Base-by-base conservation (phyloP, 306 rosid species). In the Erythrophleum fordii region DNA sequence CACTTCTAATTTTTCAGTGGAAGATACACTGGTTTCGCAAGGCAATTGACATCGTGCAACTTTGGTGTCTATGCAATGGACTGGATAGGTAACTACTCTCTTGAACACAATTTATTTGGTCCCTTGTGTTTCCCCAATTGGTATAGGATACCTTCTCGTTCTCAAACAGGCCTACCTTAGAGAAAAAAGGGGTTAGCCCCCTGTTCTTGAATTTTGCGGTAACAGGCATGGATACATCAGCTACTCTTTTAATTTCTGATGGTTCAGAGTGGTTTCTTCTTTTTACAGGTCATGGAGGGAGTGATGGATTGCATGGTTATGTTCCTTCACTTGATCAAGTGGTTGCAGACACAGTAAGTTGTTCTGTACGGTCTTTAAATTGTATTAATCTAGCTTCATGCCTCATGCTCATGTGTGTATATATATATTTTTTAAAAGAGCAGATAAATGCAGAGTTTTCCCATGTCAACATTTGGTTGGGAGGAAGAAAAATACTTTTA, bases 321-420 rank as follows among this genome's bases (percentile, higher is more conserved):
- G 98, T 95, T 76, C 98, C 98, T 53, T 92, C 98, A 61, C 97
- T 95, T 80, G 98, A 95, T 83, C 92, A 91, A 52, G 98, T 95
- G 51, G 97, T 95, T 75, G 98, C 95, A 51, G 98, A 95, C 84
- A 91, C 94, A 18, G 98, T 95, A 88, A 77, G 97, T 86, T 81
- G 51, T 45, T 45, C 17, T 45, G 13, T 45, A 45, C 51, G 1
- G 16, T 45, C 73, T 72, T 18, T 8, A 6, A 37, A 62, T 53
- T 41, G 58, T 52, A 29, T 56, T 67, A 44, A 44, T 76, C 59
- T 79, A 26, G 68, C 70, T n/a, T n/a, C n/a, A 49, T 41, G 45
- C 16, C 72, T 35, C 42, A 8, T 22, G 26, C 31, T 70, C 16
- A 52, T 64, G 10, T 28, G 23, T 22, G 23, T 13, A 62, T 26